phyloP scores from a whole-genome alignment of 2,329 filamentous ascomycete species.

The Lachnellula occidentalis region DNA sequence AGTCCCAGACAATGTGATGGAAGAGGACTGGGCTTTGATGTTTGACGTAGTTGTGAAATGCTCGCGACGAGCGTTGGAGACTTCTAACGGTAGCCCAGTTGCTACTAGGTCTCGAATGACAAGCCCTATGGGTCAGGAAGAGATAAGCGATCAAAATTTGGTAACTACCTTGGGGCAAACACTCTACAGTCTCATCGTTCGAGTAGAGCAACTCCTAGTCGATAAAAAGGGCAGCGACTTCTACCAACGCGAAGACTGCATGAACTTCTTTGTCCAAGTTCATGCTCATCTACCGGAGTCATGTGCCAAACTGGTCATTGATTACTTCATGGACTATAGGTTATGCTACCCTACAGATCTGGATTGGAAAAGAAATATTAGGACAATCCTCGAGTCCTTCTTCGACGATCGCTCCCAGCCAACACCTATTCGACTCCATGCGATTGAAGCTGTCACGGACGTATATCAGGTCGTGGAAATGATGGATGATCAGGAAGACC shows the following conservation, averaged over 20 bases:
- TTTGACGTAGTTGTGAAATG: constrained; percentile 56
- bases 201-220: constrained; percentile 31
- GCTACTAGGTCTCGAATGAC: constrained; percentile 16
- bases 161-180: constrained; percentile 24
- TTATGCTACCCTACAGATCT: constrained; percentile 67
- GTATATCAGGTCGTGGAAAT: constrained; percentile 42
- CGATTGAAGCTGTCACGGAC: constrained; percentile 52
- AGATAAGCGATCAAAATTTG: constrained; percentile 17
- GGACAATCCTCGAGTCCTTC: constrained; percentile 55
- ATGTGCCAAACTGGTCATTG: constrained; percentile 57
- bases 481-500: constrained; percentile 52
- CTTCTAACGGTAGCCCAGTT: constrained; percentile 24
- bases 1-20: constrained; percentile 51
- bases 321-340: constrained; percentile 62
- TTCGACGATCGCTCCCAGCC: constrained; percentile 57
- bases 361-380: constrained; percentile 61
- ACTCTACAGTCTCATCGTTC: constrained; percentile 27
- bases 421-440: constrained; percentile 55
- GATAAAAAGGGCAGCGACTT: constrained; percentile 44
- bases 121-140: constrained; percentile 21
- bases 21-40: constrained; percentile 61
- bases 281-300: constrained; percentile 59
- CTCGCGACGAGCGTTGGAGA: constrained; percentile 29
- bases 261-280: constrained; percentile 60
- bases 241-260: constrained; percentile 59